Conservation (phyloP, 2,329 filamentous ascomycete species). For the Orbilia brochopaga region DNA sequence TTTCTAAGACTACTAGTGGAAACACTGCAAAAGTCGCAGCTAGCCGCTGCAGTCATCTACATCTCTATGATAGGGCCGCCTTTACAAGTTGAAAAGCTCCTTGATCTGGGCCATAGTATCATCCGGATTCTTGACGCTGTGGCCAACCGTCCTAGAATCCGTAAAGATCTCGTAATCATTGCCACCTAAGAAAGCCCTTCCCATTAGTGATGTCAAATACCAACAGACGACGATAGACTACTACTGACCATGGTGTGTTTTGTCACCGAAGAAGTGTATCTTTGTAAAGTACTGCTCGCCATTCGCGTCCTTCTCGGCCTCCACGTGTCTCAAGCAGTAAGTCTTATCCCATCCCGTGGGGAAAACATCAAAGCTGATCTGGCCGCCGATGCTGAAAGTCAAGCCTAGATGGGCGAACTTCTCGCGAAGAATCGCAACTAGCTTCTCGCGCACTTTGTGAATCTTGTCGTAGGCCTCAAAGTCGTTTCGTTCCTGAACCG, state of each 20-base stretch:
- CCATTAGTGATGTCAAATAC: background rate
- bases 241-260: conserved; percentile 70
- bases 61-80: background rate
- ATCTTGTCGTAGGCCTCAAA: conserved; percentile 81
- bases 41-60: background rate
- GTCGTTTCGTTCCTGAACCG: conserved; percentile 75
- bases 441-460: conserved; percentile 75
- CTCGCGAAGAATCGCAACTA: conserved; percentile 78
- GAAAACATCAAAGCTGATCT: conserved; percentile 99
- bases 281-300: conserved; percentile 60
- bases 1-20: no score
- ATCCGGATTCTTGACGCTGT: conserved; percentile 79
- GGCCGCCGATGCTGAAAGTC: conserved; percentile 93
- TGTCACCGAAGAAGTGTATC: conserved; percentile 98
- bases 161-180: conserved; percentile 95
- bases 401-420: conserved; percentile 82
- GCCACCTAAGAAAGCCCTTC: conserved; percentile 63
- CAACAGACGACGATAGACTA: background rate
- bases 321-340: conserved; percentile 88
- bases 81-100: conserved; percentile 74
- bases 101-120: conserved; percentile 81
- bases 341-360: conserved; percentile 98
- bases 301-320: conserved; percentile 68
- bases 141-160: conserved; percentile 81
- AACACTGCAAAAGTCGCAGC: no score